Percentiles rank a stretch among this genome's conserved stretches.
These are phyloP conservation scores for Thermoascus crustaceus DNA, from an alignment of 2,329 filamentous ascomycete genomes.

Conservation along the genomic window DNA sequence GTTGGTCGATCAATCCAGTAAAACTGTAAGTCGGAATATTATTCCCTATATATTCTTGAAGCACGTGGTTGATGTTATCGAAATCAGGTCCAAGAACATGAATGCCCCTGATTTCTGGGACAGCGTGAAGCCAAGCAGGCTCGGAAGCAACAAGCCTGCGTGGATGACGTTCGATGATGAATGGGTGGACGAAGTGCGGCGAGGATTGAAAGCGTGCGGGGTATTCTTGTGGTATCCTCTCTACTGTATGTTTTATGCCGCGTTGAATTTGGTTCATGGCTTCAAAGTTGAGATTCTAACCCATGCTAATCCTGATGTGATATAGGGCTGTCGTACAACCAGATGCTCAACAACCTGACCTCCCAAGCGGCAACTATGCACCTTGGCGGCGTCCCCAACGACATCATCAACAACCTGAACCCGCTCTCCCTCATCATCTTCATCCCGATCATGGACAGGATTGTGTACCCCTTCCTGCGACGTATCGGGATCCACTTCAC, in stretches of 20 bases:
- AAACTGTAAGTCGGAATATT: neutral
- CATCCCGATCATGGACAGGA: constrained; percentile 46
- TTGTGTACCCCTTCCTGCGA: constrained; percentile 46
- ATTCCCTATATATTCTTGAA: constrained; percentile 1
- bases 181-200: constrained; percentile 28
- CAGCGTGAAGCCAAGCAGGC: neutral
- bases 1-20: too few relatives aligned
- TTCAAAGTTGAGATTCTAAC: too few relatives aligned
- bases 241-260: too few relatives aligned
- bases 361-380: constrained; percentile 49
- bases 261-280: too few relatives aligned
- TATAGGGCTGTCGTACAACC: neutral
- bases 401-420: constrained; percentile 49
- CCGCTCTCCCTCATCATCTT: constrained; percentile 47
- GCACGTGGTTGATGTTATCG: too few relatives aligned
- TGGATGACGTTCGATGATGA: constrained; percentile 31
- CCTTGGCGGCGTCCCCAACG: constrained; percentile 47
- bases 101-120: neutral
- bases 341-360: neutral
- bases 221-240: constrained; percentile 31
- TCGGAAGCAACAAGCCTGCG: constrained; percentile 1
- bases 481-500: constrained; percentile 42
- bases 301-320: too few relatives aligned
- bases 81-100: neutral
- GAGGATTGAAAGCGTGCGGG: constrained; percentile 25